These are phyloP conservation scores for Phlebiopsis gigantea DNA, from an alignment of 768 basidiomycete genomes.

Conservation along the genomic window DNA sequence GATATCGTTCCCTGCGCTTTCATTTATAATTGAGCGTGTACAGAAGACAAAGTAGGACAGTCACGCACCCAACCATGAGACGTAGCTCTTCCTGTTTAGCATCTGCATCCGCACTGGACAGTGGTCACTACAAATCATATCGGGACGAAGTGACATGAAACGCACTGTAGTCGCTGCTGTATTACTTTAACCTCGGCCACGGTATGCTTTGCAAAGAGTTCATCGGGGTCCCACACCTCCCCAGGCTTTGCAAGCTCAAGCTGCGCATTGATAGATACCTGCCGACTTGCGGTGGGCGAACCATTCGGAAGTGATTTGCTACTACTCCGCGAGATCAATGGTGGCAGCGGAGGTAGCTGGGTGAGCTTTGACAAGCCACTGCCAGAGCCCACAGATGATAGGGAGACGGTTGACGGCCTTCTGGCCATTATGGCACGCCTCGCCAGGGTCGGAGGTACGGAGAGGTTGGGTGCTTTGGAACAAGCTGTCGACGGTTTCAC, in stretches of 20 bases:
- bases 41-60: background rate
- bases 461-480: background rate
- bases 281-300: constrained; percentile 8
- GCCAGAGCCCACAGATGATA: constrained; percentile 22
- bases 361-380: constrained; percentile 9
- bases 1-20: constrained; percentile 83
- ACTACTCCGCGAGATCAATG: constrained; percentile 1
- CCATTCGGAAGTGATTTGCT: constrained; percentile 4
- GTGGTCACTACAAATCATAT: background rate
- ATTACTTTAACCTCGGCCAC: constrained; percentile 63
- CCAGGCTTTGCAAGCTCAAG: constrained; percentile 22
- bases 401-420: constrained; percentile 31
- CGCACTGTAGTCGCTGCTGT: constrained; percentile 65
- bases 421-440: constrained; percentile 29
- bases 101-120: constrained; percentile 67
- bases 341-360: constrained; percentile 3
- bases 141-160: background rate
- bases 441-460: background rate
- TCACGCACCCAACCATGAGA: constrained; percentile 87
- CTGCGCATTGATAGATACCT: constrained; percentile 14
- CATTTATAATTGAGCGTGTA: constrained; percentile 33
- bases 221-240: constrained; percentile 58
- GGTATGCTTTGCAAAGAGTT: constrained; percentile 67
- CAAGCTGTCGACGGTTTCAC: background rate
- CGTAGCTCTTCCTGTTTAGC: constrained; percentile 84